Evolutionary conservation across 768 basidiomycete genomes (phyloP).

Genomic region (Panellus pusillus): DNA sequence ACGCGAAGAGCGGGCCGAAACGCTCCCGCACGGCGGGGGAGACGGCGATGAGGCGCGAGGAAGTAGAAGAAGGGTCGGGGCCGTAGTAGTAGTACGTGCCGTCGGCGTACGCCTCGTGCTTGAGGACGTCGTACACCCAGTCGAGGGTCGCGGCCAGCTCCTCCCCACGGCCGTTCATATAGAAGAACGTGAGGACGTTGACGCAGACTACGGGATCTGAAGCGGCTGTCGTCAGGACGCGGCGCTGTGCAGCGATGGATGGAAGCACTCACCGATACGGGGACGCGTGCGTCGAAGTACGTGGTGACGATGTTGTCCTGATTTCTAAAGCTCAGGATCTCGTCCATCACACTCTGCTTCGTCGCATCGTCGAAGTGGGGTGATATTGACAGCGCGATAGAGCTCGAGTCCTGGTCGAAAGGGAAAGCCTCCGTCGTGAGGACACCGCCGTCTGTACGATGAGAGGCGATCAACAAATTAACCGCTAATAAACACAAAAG

Average conservation of each 20-base stretch:
- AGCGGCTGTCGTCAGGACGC: neutral
- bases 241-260: neutral
- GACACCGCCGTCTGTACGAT: slow-evolving; percentile 13
- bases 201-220: slow-evolving; percentile 40
- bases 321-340: slow-evolving; percentile 36
- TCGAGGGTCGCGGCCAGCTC: slow-evolving; percentile 35
- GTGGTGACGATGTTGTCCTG: slow-evolving; percentile 24
- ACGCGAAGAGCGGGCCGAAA: slow-evolving; percentile 30
- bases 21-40: slow-evolving; percentile 24
- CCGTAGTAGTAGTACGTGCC: slow-evolving; percentile 43
- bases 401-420: slow-evolving; percentile 39
- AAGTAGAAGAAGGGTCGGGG: slow-evolving; percentile 41
- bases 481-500: neutral
- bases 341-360: slow-evolving; percentile 33
- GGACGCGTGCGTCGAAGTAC: slow-evolving; percentile 37
- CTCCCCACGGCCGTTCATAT: slow-evolving; percentile 34
- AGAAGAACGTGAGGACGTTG: slow-evolving; percentile 39
- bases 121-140: slow-evolving; percentile 37
- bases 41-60: slow-evolving; percentile 34
- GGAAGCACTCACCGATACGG: slow-evolving; percentile 16
- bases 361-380: slow-evolving; percentile 19
- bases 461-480: neutral
- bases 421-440: slow-evolving; percentile 34
- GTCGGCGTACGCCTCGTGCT: slow-evolving; percentile 38
- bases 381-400: slow-evolving; percentile 31